Percentiles rank a stretch among this genome's conserved stretches.
These are phyloP conservation scores for Adiantum capillusveneris DNA, from an alignment of 75 land plant genomes.

Conservation along the genomic window DNA sequence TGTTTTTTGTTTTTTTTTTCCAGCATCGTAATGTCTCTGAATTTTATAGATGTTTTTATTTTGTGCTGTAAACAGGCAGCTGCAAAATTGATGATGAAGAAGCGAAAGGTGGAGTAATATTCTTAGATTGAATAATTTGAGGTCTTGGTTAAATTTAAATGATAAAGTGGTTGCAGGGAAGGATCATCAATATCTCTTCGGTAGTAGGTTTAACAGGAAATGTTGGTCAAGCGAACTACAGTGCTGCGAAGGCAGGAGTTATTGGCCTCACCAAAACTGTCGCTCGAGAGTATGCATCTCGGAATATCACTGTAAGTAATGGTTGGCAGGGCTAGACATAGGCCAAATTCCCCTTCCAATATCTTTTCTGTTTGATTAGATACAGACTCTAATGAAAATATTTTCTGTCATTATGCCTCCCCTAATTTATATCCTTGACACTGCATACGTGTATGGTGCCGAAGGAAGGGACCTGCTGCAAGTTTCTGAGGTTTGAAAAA, in stretches of 20 bases:
- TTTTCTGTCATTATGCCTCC: no score
- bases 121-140: neutral
- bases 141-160: neutral
- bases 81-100: conserved; percentile 95
- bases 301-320: conserved; percentile 65
- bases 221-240: conserved; percentile 89
- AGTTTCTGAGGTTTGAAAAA: no score
- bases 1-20: no score
- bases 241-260: conserved; percentile 97
- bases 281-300: conserved; percentile 84
- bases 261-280: conserved; percentile 87
- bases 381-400: no score
- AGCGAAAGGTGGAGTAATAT: conserved; percentile 59
- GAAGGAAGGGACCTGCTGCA: no score
- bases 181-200: conserved; percentile 85
- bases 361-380: no score
- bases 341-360: no score
- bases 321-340: no score
- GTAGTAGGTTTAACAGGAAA: conserved; percentile 93
- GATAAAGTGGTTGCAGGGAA: conserved; percentile 88
- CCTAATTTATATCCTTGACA: no score
- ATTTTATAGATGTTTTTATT: conserved; percentile 1
- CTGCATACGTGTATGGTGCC: no score
- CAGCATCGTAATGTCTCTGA: neutral
- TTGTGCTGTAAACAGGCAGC: conserved; percentile 63